Percentiles rank a stretch among this genome's conserved stretches.
Evolutionary conservation across 2,329 filamentous ascomycete species (phyloP).

Genomic region (Lecanicillium sp.): DNA sequence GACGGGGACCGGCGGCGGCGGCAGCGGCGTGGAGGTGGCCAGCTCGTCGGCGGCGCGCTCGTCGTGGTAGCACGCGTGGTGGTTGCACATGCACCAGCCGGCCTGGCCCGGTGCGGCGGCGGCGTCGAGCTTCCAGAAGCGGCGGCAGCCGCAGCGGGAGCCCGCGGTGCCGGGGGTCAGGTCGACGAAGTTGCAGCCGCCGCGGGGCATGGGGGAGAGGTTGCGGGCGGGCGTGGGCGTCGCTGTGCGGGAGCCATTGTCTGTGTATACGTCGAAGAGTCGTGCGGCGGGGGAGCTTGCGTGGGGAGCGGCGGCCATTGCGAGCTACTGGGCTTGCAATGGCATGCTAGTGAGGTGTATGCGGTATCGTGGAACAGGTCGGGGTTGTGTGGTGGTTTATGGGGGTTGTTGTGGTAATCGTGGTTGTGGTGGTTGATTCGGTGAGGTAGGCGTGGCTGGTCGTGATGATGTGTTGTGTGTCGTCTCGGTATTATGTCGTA

Average conservation of each 20-base stretch:
- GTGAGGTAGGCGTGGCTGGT: not conserved
- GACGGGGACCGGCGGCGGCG: conserved; percentile 20
- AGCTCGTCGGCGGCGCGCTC: conserved; percentile 28
- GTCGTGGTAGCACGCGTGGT: conserved; percentile 58
- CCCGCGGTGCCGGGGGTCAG: conserved; percentile 45
- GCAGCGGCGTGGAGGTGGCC: not conserved
- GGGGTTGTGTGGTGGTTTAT: not conserved
- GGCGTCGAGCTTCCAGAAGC: conserved; percentile 49
- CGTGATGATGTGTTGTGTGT: too few relatives aligned
- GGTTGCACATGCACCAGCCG: conserved; percentile 56
- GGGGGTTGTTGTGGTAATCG: not conserved
- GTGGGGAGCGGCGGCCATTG: conserved; percentile 41
- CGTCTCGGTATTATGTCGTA: too few relatives aligned
- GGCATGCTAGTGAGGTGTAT: conserved; percentile 13
- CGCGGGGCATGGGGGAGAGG: conserved; percentile 39
- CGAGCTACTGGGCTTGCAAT: conserved; percentile 41
- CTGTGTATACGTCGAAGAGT: conserved; percentile 52
- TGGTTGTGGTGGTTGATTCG: not conserved
- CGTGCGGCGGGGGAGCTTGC: conserved; percentile 36
- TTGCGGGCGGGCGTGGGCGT: conserved; percentile 21
- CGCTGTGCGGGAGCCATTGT: conserved; percentile 34
- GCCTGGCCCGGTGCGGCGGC: conserved; percentile 35
- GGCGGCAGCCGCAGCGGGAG: conserved; percentile 52
- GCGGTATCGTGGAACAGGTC: not conserved
- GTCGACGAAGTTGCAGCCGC: conserved; percentile 54